A percentile compares a stretch with the other conserved stretches of the same genome.
phyloP scores from a whole-genome alignment of 164 flowering plant genomes.

The Saururus chinensis region DNA sequence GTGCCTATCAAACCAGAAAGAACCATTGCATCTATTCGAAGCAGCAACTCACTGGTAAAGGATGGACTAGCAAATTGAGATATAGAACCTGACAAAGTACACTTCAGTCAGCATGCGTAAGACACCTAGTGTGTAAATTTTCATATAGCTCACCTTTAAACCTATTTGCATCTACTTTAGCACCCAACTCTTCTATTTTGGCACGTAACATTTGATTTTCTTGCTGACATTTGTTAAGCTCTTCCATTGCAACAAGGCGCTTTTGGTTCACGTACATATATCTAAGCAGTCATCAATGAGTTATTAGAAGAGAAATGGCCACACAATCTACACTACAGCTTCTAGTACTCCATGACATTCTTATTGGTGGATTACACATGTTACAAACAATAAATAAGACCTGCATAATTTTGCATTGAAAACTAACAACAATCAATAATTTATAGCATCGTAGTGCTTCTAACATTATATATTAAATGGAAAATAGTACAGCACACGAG shows the following conservation, averaged over 20 bases:
- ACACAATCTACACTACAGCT: neutral
- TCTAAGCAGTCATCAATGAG: constrained; percentile 31
- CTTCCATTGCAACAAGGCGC: constrained; percentile 59
- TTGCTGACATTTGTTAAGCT: constrained; percentile 34
- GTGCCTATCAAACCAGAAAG: constrained; percentile 38
- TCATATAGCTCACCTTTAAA: constrained; percentile 21
- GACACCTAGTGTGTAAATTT: neutral
- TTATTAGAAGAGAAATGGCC: constrained; percentile 3
- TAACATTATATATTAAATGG: neutral
- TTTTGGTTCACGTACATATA: constrained; percentile 53
- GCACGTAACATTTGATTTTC: constrained; percentile 44
- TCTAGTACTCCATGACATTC: too few species aligned
- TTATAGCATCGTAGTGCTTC: too few species aligned
- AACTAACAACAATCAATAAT: too few species aligned
- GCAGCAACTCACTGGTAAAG: constrained; percentile 47
- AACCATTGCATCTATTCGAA: constrained; percentile 78
- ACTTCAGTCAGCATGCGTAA: neutral
- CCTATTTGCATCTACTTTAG: constrained; percentile 16
- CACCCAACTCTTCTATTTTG: constrained; percentile 38
- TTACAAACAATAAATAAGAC: too few species aligned
- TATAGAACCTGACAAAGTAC: constrained; percentile 3
- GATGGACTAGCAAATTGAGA: constrained; percentile 25
- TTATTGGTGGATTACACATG: too few species aligned
- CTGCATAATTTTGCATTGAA: too few species aligned
- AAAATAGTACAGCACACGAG: neutral